A percentile compares a stretch with the other conserved stretches of the same genome.
Evolutionary conservation across 2,329 filamentous ascomycete genomes (phyloP).

Genomic region (Colletotrichum cordylinicola): DNA sequence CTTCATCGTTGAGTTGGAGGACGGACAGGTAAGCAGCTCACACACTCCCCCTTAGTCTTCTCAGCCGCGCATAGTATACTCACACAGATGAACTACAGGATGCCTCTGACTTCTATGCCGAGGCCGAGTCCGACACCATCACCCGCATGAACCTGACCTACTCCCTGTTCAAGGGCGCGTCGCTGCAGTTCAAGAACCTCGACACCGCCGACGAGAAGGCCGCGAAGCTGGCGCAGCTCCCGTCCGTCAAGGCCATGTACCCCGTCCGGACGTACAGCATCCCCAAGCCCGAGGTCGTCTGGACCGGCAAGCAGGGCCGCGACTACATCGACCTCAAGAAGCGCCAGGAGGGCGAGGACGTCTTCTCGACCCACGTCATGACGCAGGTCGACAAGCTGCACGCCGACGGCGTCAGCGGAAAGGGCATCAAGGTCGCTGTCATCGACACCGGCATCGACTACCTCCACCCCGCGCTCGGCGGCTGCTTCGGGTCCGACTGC

Average conservation of each 20-base stretch:
- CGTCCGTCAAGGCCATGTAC: constrained; percentile 55
- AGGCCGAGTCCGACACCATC: constrained; percentile 43
- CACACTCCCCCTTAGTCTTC: neutral
- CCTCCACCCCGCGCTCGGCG: constrained; percentile 66
- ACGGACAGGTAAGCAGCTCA: constrained; percentile 45
- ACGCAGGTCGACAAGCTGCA: constrained; percentile 61
- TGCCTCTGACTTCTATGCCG: constrained; percentile 41
- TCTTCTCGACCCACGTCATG: constrained; percentile 58
- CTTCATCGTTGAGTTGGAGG: constrained; percentile 60
- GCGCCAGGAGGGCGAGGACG: constrained; percentile 31
- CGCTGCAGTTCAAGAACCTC: constrained; percentile 56
- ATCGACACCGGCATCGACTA: constrained; percentile 67
- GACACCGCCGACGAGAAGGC: constrained; percentile 49
- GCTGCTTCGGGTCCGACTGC: constrained; percentile 66
- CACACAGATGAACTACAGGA: constrained; percentile 36
- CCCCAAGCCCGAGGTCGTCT: constrained; percentile 49
- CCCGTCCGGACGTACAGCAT: constrained; percentile 51
- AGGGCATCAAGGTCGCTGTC: constrained; percentile 58
- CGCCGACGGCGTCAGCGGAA: constrained; percentile 52
- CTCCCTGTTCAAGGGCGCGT: constrained; percentile 59
- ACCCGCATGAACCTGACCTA: constrained; percentile 55
- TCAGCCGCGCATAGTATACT: neutral
- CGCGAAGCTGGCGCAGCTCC: constrained; percentile 43
- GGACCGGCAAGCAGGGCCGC: constrained; percentile 41
- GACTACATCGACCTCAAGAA: constrained; percentile 31